phyloP scores from a whole-genome alignment of 257 asterid genomes.

The Oldenlandia corymbosa region DNA sequence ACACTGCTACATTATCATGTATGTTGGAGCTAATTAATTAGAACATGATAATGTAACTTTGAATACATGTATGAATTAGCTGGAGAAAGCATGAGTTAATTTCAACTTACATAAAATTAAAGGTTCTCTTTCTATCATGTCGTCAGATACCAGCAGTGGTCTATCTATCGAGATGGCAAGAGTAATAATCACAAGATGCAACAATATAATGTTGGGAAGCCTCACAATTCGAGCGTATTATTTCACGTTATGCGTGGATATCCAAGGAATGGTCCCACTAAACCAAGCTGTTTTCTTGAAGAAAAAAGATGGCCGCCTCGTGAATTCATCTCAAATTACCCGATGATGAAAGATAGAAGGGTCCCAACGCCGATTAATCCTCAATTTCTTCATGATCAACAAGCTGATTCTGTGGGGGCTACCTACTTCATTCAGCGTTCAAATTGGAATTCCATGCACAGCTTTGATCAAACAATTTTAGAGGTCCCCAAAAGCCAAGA shows the following conservation, averaged over 20 bases:
- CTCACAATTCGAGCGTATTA: conserved; percentile 19
- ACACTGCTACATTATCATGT: no score
- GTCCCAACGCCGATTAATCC: conserved; percentile 16
- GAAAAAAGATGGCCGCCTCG: conserved; percentile 61
- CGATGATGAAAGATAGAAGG: conserved; percentile 25
- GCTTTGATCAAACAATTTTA: conserved; percentile 27
- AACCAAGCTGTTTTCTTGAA: conserved; percentile 47
- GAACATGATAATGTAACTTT: no score
- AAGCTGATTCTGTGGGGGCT: conserved; percentile 8
- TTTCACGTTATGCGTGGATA: conserved; percentile 24
- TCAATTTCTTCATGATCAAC: conserved; percentile 12
- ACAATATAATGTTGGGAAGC: conserved; percentile 8
- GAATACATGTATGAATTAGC: no score
- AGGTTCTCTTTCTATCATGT: neutral
- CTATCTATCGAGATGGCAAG: conserved; percentile 27
- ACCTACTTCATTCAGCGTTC: conserved; percentile 14
- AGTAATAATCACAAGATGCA: conserved; percentile 5
- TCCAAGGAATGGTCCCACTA: conserved; percentile 26
- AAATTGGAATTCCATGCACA: conserved; percentile 22
- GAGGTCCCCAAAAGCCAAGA: conserved; percentile 25
- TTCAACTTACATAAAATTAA: no score
- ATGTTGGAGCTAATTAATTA: no score
- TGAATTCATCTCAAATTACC: conserved; percentile 28
- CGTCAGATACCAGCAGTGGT: conserved; percentile 44
- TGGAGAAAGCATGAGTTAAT: no score